Conservation (phyloP, 2,329 filamentous ascomycete species). For the Fusarium verrucosum region DNA sequence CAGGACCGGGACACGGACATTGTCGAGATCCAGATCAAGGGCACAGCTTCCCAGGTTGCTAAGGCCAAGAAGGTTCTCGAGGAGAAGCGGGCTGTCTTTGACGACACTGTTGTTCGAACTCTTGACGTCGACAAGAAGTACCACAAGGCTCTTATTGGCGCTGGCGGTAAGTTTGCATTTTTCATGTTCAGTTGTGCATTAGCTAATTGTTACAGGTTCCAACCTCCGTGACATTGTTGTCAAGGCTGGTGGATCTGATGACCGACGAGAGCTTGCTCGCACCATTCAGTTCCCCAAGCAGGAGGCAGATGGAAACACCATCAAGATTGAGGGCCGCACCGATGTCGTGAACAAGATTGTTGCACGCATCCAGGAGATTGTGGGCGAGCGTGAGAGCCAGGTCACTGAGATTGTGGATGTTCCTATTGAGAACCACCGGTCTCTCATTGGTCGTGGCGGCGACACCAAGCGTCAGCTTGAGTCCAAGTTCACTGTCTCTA, state of each 20-base stretch:
- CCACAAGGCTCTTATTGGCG: slow-evolving; percentile 88
- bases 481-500: slow-evolving; percentile 81
- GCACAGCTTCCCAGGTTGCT: slow-evolving; percentile 88
- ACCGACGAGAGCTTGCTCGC: slow-evolving; percentile 82
- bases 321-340: slow-evolving; percentile 87
- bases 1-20: slow-evolving; percentile 77
- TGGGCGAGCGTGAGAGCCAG: slow-evolving; percentile 84
- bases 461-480: slow-evolving; percentile 88
- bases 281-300: slow-evolving; percentile 95
- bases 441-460: slow-evolving; percentile 91
- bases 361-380: slow-evolving; percentile 80
- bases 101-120: slow-evolving; percentile 85
- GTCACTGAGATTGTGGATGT: slow-evolving; percentile 82
- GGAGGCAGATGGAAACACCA: slow-evolving; percentile 81
- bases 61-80: slow-evolving; percentile 91
- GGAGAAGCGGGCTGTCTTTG: slow-evolving; percentile 86
- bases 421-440: slow-evolving; percentile 86
- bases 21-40: slow-evolving; percentile 91
- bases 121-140: slow-evolving; percentile 95
- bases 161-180: slow-evolving; percentile 73
- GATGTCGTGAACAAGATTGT: slow-evolving; percentile 90
- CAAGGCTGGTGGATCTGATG: slow-evolving; percentile 88
- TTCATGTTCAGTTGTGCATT: neutral
- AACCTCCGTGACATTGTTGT: slow-evolving; percentile 88
- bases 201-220: slow-evolving; percentile 67